phyloP scores from a whole-genome alignment of 192 early-diverging fungal genomes.

The Tieghemiomyces parasiticus region DNA sequence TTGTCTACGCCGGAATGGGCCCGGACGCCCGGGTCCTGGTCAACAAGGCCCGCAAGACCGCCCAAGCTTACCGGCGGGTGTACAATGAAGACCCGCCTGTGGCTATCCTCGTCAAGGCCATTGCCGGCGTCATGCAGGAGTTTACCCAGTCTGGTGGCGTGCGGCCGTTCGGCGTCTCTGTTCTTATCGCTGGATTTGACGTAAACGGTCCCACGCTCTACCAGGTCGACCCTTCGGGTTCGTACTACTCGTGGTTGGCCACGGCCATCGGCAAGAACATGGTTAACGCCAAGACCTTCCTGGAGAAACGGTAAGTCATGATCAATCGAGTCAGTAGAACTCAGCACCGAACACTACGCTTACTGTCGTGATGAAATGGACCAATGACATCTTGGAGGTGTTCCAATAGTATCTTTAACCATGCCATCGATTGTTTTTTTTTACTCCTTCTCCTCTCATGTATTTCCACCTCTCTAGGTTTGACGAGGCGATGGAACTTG shows the following conservation, averaged over 20 bases:
- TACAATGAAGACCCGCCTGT: constrained; percentile 94
- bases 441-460: too few relatives aligned
- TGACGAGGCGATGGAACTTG: constrained; percentile 86
- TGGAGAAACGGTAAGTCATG: constrained; percentile 98
- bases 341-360: too few relatives aligned
- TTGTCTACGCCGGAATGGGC: constrained; percentile 99
- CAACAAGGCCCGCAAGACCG: constrained; percentile 88
- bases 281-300: constrained; percentile 98
- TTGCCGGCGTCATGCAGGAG: constrained; percentile 96
- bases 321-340: too few relatives aligned
- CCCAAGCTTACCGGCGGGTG: constrained; percentile 85
- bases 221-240: constrained; percentile 98
- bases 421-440: too few relatives aligned
- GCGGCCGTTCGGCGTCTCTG: constrained; percentile 96
- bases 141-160: constrained; percentile 99
- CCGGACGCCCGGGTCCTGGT: constrained; percentile 94
- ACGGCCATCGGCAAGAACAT: constrained; percentile 99
- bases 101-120: constrained; percentile 89
- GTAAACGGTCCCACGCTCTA: constrained; percentile 82
- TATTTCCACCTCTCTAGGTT: too few relatives aligned
- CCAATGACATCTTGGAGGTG: too few relatives aligned
- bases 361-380: too few relatives aligned
- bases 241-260: constrained; percentile 98
- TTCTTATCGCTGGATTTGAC: constrained; percentile 91
- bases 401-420: too few relatives aligned